phyloP scores from a whole-genome alignment of 2,329 filamentous ascomycete species.

The Alternaria panax region DNA sequence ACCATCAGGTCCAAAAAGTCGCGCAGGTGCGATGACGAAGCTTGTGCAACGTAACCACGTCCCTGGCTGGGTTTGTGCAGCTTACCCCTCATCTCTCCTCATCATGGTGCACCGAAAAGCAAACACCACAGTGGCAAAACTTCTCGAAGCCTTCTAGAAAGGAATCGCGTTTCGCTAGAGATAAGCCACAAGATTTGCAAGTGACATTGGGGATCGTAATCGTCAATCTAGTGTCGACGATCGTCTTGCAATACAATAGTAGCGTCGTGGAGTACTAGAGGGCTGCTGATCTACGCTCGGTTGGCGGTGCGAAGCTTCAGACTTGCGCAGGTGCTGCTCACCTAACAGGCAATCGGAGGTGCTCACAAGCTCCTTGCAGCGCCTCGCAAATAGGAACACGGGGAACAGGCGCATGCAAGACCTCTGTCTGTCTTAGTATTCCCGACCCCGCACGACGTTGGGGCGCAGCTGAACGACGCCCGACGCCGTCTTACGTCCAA shows the following conservation, averaged over 20 bases:
- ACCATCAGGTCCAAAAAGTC: neutral
- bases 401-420: neutral
- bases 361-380: neutral
- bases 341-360: neutral
- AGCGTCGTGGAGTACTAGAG: neutral
- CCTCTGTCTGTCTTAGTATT: neutral
- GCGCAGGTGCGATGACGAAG: slow-evolving; percentile 2
- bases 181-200: neutral
- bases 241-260: neutral
- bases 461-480: neutral
- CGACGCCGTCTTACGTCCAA: neutral
- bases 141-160: slow-evolving; percentile 14
- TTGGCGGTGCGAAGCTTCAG: neutral
- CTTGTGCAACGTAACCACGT: neutral
- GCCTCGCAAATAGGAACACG: neutral
- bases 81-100: slow-evolving; percentile 2
- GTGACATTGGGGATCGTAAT: slow-evolving; percentile 1
- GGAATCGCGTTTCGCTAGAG: neutral
- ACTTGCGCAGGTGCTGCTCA: neutral
- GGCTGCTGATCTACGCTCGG: neutral
- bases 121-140: slow-evolving; percentile 6
- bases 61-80: neutral
- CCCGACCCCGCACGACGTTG: neutral
- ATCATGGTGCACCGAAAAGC: neutral
- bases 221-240: neutral